These are phyloP conservation scores for Zizania palustris DNA, from an alignment of 202 grass and related monocot genomes.

Conservation along the genomic window DNA sequence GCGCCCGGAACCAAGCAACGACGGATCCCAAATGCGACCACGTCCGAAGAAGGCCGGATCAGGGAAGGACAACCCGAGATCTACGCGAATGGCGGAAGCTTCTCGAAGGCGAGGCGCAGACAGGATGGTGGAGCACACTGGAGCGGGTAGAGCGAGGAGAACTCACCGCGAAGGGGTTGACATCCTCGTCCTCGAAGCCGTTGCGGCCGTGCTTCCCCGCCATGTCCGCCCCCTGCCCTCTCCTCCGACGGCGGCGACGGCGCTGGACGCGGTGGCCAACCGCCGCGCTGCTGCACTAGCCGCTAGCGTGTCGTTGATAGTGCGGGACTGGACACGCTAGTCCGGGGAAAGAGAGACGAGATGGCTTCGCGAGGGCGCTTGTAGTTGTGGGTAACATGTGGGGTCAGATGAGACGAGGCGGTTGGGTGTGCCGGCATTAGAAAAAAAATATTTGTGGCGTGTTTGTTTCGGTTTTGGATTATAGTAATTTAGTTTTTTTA, in stretches of 20 bases:
- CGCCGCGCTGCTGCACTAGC: slow-evolving; percentile 5
- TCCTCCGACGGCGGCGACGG: neutral
- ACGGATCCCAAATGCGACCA: slow-evolving; percentile 7
- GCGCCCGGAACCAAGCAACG: neutral
- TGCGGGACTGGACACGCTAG: neutral
- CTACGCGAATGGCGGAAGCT: slow-evolving; percentile 10
- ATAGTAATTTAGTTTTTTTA: no score
- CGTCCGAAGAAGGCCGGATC: slow-evolving; percentile 16
- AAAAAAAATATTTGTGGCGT: no score
- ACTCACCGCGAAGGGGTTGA: slow-evolving; percentile 96
- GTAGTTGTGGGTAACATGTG: slow-evolving; percentile 38
- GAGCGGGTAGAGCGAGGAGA: neutral
- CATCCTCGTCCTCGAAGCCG: slow-evolving; percentile 89
- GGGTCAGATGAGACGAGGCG: neutral
- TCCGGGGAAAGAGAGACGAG: slow-evolving; percentile 14
- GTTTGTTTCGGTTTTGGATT: no score
- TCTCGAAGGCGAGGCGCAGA: neutral
- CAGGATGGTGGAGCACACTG: neutral
- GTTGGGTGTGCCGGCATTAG: slow-evolving; percentile 4
- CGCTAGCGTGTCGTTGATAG: slow-evolving; percentile 19
- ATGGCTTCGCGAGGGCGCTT: neutral
- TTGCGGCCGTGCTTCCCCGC: slow-evolving; percentile 79
- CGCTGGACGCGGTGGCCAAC: slow-evolving; percentile 39
- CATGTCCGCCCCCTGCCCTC: slow-evolving; percentile 50
- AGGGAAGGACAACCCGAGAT: slow-evolving; percentile 38